Evolutionary conservation across 108 stramenopile species (phyloP).

Genomic region (Cylindrotheca closterium): DNA sequence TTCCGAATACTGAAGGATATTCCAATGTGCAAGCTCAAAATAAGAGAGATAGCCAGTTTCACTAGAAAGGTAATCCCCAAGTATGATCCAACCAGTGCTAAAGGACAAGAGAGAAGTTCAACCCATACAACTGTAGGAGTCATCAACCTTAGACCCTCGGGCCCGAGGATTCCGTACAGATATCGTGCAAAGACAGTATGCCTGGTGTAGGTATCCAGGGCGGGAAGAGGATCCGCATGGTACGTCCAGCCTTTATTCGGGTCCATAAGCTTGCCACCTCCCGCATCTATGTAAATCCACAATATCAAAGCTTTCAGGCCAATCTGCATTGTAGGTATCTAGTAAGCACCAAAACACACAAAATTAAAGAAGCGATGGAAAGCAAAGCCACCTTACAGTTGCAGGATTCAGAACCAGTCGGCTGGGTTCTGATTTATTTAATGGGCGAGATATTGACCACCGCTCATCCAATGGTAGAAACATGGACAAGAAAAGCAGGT

Average conservation of each 20-base stretch:
- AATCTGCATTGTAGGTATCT: conserved; percentile 5
- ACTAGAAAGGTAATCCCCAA: conserved; percentile 46
- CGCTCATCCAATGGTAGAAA: conserved; percentile 57
- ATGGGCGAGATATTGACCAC: conserved; percentile 45
- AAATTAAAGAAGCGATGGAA: background rate
- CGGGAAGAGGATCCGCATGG: conserved; percentile 68
- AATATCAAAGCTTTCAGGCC: conserved; percentile 61
- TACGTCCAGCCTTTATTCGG: conserved; percentile 72
- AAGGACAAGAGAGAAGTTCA: conserved; percentile 63
- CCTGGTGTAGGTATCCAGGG: conserved; percentile 82
- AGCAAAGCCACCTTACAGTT: conserved; percentile 11
- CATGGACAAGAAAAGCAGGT: conserved; percentile 75
- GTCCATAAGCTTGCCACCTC: conserved; percentile 78
- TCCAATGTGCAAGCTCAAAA: conserved; percentile 74
- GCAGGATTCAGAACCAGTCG: conserved; percentile 28
- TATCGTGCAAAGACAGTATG: conserved; percentile 73
- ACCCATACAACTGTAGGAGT: conserved; percentile 81
- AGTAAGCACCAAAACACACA: no score
- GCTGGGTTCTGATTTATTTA: background rate
- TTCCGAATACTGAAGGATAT: conserved; percentile 78
- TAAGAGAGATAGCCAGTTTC: conserved; percentile 36
- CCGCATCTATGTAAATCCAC: conserved; percentile 88
- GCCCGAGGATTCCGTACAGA: conserved; percentile 75
- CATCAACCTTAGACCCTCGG: conserved; percentile 65
- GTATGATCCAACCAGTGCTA: conserved; percentile 54